These are phyloP conservation scores for Kwoniella shandongensis DNA, from an alignment of 768 basidiomycete species.

Conservation along the genomic window DNA sequence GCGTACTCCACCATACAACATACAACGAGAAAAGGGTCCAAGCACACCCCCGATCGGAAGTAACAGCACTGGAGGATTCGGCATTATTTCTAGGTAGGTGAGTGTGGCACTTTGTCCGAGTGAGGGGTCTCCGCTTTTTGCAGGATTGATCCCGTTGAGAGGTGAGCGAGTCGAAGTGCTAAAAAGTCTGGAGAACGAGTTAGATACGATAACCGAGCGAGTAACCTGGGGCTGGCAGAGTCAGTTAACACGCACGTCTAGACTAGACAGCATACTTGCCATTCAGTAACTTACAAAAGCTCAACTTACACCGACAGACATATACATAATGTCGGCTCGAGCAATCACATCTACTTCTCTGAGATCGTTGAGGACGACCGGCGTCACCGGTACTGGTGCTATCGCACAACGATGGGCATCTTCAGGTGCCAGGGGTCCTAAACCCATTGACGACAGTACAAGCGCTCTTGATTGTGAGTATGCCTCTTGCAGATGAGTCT, in stretches of 20 bases:
- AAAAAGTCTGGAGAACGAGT: not conserved
- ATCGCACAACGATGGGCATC: conserved; percentile 25
- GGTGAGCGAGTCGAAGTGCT: no score
- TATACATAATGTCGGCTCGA: conserved; percentile 21
- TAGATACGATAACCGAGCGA: not conserved
- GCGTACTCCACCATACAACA: no score
- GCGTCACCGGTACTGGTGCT: not conserved
- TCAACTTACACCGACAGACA: no score
- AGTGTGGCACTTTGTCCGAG: no score
- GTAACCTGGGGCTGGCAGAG: not conserved
- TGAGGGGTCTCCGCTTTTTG: no score
- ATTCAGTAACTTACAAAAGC: conserved; percentile 3
- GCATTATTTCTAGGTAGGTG: no score
- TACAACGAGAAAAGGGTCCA: no score
- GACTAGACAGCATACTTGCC: no score
- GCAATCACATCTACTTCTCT: conserved; percentile 13
- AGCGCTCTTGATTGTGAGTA: conserved; percentile 77
- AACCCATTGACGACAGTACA: conserved; percentile 84
- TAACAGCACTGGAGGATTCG: no score
- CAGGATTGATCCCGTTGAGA: no score
- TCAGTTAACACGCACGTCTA: no score
- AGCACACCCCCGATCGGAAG: no score
- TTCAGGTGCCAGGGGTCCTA: conserved; percentile 35
- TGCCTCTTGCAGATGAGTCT: not conserved
- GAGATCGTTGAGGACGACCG: conserved; percentile 1